A percentile compares a stretch with the other conserved stretches of the same genome.
Evolutionary conservation across 352 stramenopile genomes (phyloP).

Genomic region (Pythium sp.): DNA sequence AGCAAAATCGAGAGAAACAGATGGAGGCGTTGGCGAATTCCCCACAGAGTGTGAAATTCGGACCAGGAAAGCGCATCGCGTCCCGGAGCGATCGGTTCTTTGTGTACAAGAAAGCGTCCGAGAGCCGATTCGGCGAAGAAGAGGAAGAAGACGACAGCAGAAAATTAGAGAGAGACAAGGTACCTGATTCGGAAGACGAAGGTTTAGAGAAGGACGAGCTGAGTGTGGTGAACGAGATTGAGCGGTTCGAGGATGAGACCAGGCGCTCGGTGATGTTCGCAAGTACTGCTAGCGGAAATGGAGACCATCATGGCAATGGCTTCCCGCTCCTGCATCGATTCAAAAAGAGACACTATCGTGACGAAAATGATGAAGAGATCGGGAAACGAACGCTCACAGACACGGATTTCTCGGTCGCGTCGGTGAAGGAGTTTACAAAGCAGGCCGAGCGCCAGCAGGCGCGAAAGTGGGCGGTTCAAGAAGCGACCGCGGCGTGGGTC

Average conservation of each 20-base stretch:
- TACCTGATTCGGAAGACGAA: background rate
- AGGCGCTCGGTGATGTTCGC: background rate
- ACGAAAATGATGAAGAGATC: slow-evolving; percentile 13
- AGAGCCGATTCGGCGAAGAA: background rate
- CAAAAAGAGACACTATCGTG: slow-evolving; percentile 18
- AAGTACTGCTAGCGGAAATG: background rate
- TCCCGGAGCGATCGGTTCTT: slow-evolving; percentile 73
- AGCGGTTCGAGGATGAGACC: slow-evolving; percentile 14
- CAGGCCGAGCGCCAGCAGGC: slow-evolving; percentile 26
- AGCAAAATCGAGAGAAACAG: slow-evolving; percentile 46
- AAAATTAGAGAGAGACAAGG: slow-evolving; percentile 8
- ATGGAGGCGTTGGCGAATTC: slow-evolving; percentile 20
- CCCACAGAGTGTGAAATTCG: slow-evolving; percentile 12
- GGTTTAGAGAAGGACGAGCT: background rate
- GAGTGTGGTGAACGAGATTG: slow-evolving; percentile 6
- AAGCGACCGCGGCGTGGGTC: slow-evolving; percentile 30
- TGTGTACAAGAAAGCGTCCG: slow-evolving; percentile 53
- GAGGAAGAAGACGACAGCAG: slow-evolving; percentile 13
- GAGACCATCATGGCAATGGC: slow-evolving; percentile 13
- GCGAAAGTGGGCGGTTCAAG: slow-evolving; percentile 28
- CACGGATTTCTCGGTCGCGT: slow-evolving; percentile 30
- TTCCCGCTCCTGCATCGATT: slow-evolving; percentile 9
- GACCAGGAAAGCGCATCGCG: slow-evolving; percentile 74
- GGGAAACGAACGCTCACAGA: slow-evolving; percentile 30
- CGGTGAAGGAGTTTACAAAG: slow-evolving; percentile 25